Evolutionary conservation across 441 rosid genomes (phyloP).

Genomic region (Erodium texanum): DNA sequence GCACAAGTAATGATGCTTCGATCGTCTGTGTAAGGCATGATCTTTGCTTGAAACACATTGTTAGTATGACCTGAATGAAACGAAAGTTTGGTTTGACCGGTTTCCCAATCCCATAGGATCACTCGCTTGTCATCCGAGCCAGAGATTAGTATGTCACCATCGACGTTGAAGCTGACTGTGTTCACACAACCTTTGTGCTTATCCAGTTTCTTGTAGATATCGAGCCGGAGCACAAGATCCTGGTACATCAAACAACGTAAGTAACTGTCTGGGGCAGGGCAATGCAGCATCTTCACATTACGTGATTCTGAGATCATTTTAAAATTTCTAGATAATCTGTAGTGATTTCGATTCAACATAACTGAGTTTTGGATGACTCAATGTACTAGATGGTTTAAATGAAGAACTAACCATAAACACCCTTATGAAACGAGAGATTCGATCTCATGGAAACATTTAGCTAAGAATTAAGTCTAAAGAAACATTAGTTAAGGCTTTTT

Average conservation of each 20-base stretch:
- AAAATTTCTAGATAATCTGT: no score
- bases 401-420: no score
- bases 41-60: conserved; percentile 81
- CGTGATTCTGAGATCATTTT: no score
- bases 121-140: conserved; percentile 80
- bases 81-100: conserved; percentile 49
- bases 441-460: no score
- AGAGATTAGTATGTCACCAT: conserved; percentile 55
- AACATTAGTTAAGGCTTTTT: no score
- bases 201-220: conserved; percentile 47
- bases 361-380: no score
- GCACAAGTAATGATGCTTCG: conserved; percentile 84
- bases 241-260: conserved; percentile 18
- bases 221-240: conserved; percentile 74
- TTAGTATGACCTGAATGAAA: conserved; percentile 61
- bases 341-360: no score
- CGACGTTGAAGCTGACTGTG: conserved; percentile 55
- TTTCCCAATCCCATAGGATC: conserved; percentile 83
- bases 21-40: conserved; percentile 76
- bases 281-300: no score
- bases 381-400: no score
- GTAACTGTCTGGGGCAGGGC: no score
- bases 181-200: conserved; percentile 85
- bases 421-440: no score
- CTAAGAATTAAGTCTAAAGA: no score